Base-by-base conservation (phyloP, 106 monocot species). In the Dendrobium nobile region DNA sequence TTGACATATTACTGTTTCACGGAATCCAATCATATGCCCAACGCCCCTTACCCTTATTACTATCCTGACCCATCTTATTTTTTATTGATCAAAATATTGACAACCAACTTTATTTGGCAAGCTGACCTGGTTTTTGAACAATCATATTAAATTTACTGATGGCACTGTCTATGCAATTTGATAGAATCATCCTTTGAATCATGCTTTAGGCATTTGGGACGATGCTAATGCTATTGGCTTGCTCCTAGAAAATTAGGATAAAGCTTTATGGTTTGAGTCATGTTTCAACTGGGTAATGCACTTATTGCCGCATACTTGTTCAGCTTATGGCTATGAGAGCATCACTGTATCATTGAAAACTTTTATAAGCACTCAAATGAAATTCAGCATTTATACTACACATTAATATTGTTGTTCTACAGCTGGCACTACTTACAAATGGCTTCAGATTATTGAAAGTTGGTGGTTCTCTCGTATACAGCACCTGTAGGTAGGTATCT, bases 401-500 rank as follows among this genome's bases (percentile, higher is more conserved):
- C n/a, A 73, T 61, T 75, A 3, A 43, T 54, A 42, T 54, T 80
- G 54, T 45, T 56, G 7, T 81, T 81, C 31, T 87, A 68, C 91
- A 99, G 99, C 78, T 93, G 75, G 79, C 84, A 56, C 93, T 99
- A 80, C 87, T 99, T 47, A 89, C 81, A 37, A 99, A 95, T 90
- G 99, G 95, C 77, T 99, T 93, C 82, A 88, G 82, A 89, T 91
- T 95, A 68, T 79, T 99, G 45, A 99, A 86, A 86, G 78, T 73
- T 81, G 95, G 93, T 37, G 99, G 95, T 27, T 88, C 87, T 42
- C 91, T 99, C 56, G 91, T 99, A 7, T 95, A 99, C 81, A 95
- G 95, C 77, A 95, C 99, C 20, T 99, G 99, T 76, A 99, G 99
- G 99, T 93, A 45, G 78, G 84, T 84, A 11, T 67, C 31, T 31